These are phyloP conservation scores for Alternaria dauci DNA, from an alignment of 2,329 filamentous ascomycete species.

Conservation along the genomic window DNA sequence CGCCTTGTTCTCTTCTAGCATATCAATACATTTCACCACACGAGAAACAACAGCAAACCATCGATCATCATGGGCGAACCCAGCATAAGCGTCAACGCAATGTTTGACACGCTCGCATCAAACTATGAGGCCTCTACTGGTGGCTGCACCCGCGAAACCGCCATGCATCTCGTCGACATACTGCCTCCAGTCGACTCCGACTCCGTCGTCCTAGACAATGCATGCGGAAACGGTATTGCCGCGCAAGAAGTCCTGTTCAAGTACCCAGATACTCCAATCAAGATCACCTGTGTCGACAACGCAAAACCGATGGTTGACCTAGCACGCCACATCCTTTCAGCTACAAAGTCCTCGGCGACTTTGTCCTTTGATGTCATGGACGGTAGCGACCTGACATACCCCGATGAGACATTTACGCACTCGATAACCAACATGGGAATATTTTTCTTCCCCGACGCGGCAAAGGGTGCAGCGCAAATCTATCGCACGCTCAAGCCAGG, in stretches of 20 bases:
- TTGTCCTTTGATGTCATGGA: slow-evolving; percentile 8
- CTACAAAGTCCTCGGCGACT: neutral
- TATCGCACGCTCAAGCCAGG: slow-evolving; percentile 48
- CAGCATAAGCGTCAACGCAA: neutral
- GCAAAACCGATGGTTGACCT: slow-evolving; percentile 19
- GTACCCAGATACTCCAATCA: slow-evolving; percentile 1
- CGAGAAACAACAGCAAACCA: neutral
- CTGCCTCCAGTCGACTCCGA: slow-evolving; percentile 18
- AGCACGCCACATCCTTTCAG: slow-evolving; percentile 5
- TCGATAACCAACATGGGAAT: slow-evolving; percentile 53
- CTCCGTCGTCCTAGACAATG: slow-evolving; percentile 37
- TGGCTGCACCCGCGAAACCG: slow-evolving; percentile 27
- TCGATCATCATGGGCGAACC: neutral
- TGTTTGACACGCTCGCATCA: slow-evolving; percentile 1
- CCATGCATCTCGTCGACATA: slow-evolving; percentile 22
- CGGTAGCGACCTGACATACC: slow-evolving; percentile 23
- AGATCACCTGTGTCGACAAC: slow-evolving; percentile 20
- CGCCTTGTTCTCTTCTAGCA: neutral
- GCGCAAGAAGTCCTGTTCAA: slow-evolving; percentile 26
- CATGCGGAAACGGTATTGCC: slow-evolving; percentile 36
- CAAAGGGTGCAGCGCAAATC: slow-evolving; percentile 38
- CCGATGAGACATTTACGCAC: slow-evolving; percentile 47
- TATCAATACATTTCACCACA: neutral
- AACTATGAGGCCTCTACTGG: slow-evolving; percentile 28
- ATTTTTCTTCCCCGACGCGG: slow-evolving; percentile 44